phyloP scores from a whole-genome alignment of 331 rosid species.

The Rhamnella rubrinervis region DNA sequence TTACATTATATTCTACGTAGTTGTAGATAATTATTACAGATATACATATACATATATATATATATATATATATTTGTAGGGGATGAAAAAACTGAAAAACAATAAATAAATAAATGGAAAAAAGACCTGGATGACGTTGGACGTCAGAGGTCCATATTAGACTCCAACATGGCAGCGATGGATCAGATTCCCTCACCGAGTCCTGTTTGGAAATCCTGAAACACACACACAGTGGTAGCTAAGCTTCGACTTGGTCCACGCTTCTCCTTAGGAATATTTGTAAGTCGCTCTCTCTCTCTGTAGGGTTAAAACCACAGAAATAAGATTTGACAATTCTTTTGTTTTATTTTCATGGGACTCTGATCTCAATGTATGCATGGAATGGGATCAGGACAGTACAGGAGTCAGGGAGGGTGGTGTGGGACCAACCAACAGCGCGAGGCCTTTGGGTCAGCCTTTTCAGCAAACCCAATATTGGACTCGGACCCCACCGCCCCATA shows the following conservation, averaged over 20 bases:
- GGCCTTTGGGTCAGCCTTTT: slow-evolving; percentile 47
- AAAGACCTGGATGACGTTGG: background rate
- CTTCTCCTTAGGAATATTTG: no score
- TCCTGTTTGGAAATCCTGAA: slow-evolving; percentile 21
- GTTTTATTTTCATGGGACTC: no score
- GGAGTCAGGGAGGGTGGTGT: slow-evolving; percentile 10
- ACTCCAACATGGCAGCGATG: slow-evolving; percentile 14
- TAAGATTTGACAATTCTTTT: no score
- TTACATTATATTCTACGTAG: no score
- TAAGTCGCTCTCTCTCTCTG: no score
- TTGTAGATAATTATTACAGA: no score
- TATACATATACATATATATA: no score
- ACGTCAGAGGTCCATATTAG: background rate
- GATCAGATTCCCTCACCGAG: slow-evolving; percentile 15
- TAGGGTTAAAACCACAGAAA: no score
- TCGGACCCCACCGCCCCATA: slow-evolving; percentile 78
- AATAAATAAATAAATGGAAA: no score
- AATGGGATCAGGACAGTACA: no score
- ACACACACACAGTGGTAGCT: background rate
- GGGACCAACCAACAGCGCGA: slow-evolving; percentile 43
- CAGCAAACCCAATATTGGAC: slow-evolving; percentile 32
- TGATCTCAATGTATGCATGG: no score
- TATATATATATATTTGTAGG: no score
- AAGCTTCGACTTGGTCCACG: background rate
- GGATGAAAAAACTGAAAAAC: background rate